These are phyloP conservation scores for Termitomyces sp. DNA, from an alignment of 768 basidiomycete genomes.

Conservation along the genomic window DNA sequence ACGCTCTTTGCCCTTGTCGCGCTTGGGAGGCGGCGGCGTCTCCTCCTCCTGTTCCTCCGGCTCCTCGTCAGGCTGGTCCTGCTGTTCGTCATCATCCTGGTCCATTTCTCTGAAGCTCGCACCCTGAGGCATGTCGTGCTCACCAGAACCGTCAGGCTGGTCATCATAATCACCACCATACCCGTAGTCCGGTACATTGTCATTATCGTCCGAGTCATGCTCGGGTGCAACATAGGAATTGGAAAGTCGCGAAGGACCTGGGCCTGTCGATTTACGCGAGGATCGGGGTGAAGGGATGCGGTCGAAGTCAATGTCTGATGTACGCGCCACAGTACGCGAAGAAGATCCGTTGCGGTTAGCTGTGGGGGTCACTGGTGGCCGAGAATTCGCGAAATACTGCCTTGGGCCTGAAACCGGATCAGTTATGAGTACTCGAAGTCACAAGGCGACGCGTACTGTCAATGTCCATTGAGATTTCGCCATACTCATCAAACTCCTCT, in stretches of 20 bases:
- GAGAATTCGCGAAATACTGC: slow-evolving; percentile 37
- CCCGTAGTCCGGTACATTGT: slow-evolving; percentile 20
- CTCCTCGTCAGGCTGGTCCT: slow-evolving; percentile 29
- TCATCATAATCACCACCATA: slow-evolving; percentile 27
- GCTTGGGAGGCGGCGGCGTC: slow-evolving; percentile 15
- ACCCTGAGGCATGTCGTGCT: slow-evolving; percentile 24
- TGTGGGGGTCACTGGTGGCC: slow-evolving; percentile 38
- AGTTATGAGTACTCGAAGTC: slow-evolving; percentile 8
- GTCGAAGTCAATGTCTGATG: slow-evolving; percentile 59
- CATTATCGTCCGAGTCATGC: slow-evolving; percentile 25
- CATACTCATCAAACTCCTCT: slow-evolving; percentile 28
- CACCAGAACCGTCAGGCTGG: slow-evolving; percentile 18
- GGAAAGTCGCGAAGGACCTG: slow-evolving; percentile 39
- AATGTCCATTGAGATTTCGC: slow-evolving; percentile 78
- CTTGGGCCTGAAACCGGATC: slow-evolving; percentile 32
- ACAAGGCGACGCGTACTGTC: slow-evolving; percentile 44
- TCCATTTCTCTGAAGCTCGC: slow-evolving; percentile 48
- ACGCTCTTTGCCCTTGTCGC: slow-evolving; percentile 14
- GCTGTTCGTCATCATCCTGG: slow-evolving; percentile 45
- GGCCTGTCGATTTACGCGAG: slow-evolving; percentile 29
- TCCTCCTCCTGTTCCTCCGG: too few relatives aligned
- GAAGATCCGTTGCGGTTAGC: slow-evolving; percentile 34
- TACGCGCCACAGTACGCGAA: slow-evolving; percentile 46
- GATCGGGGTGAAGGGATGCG: slow-evolving; percentile 56
- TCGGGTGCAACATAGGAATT: slow-evolving; percentile 29